Evolutionary conservation across 352 stramenopile species (phyloP).

Genomic region (Globisporangium abappressorium): DNA sequence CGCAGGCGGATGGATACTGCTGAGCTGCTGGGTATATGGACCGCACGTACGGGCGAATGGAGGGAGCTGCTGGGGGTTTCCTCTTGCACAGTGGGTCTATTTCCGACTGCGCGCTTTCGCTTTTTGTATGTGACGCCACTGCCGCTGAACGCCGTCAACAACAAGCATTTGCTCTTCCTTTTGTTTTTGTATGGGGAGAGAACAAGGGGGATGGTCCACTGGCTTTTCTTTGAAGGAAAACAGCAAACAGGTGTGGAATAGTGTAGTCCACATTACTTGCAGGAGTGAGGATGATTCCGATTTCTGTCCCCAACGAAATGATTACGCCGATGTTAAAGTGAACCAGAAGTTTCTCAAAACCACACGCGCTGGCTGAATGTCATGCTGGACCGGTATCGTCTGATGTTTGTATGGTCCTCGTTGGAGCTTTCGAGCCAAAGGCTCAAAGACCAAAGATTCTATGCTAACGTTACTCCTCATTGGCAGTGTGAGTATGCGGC

Average conservation of each 20-base stretch:
- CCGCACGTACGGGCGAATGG: not conserved
- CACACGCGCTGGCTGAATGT: too few species aligned
- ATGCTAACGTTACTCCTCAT: too few species aligned
- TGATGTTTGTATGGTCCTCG: too few species aligned
- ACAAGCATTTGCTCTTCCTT: not conserved
- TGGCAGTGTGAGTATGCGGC: too few species aligned
- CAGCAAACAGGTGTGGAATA: not conserved
- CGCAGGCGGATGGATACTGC: not conserved
- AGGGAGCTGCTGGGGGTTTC: slow-evolving; percentile 1
- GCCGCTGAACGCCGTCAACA: not conserved
- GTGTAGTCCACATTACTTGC: not conserved
- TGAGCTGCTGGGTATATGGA: not conserved
- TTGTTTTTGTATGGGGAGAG: not conserved
- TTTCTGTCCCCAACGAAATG: not conserved
- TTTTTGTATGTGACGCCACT: not conserved
- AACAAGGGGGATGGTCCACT: not conserved
- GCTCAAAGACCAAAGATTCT: too few species aligned
- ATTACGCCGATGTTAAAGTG: not conserved
- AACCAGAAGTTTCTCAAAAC: too few species aligned
- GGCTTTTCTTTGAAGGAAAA: slow-evolving; percentile 1
- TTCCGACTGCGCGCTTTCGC: not conserved
- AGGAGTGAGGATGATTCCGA: not conserved
- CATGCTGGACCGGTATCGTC: too few species aligned
- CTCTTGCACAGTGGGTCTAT: not conserved
- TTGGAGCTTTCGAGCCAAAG: too few species aligned